phyloP scores from a whole-genome alignment of 1,284 basidiomycete species.

The Malassezia slooffiae region DNA sequence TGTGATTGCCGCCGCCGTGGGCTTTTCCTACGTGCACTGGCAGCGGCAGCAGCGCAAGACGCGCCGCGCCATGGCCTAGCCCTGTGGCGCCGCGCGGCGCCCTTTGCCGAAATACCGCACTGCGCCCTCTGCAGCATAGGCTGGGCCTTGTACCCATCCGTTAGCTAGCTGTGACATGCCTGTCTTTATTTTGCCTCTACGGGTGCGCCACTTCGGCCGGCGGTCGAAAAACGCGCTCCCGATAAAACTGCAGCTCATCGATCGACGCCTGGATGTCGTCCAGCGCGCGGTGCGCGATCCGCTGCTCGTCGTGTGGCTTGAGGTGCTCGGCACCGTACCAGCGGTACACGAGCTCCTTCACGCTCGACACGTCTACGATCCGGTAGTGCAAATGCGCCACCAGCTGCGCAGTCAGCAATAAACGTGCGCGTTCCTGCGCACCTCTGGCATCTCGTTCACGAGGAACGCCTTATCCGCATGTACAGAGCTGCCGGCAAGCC shows the following conservation, averaged over 20 bases:
- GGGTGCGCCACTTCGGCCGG: no score
- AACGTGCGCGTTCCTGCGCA: conserved; percentile 21
- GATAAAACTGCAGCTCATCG: conserved; percentile 50
- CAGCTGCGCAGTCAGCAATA: conserved; percentile 22
- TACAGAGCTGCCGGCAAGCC: conserved; percentile 69
- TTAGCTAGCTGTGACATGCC: no score
- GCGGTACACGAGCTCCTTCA: conserved; percentile 69
- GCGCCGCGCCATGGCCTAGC: conserved; percentile 13
- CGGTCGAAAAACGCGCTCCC: conserved; percentile 47
- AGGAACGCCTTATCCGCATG: conserved; percentile 67
- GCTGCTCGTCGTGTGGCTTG: conserved; percentile 12
- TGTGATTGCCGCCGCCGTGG: conserved; percentile 19
- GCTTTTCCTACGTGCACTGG: conserved; percentile 24
- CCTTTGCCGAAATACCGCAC: no score
- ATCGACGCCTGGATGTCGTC: conserved; percentile 68
- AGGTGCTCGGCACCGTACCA: conserved; percentile 57
- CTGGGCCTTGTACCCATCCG: no score
- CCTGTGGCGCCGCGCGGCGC: no score
- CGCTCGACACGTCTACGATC: conserved; percentile 52
- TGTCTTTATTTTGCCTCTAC: not conserved
- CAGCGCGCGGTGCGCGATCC: conserved; percentile 53
- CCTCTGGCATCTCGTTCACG: conserved; percentile 61
- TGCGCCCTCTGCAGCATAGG: no score
- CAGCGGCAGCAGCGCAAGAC: conserved; percentile 15
- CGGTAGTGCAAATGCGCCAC: conserved; percentile 50